These are phyloP conservation scores for Baorangia bicolor DNA, from an alignment of 768 basidiomycete genomes.

Conservation along the genomic window DNA sequence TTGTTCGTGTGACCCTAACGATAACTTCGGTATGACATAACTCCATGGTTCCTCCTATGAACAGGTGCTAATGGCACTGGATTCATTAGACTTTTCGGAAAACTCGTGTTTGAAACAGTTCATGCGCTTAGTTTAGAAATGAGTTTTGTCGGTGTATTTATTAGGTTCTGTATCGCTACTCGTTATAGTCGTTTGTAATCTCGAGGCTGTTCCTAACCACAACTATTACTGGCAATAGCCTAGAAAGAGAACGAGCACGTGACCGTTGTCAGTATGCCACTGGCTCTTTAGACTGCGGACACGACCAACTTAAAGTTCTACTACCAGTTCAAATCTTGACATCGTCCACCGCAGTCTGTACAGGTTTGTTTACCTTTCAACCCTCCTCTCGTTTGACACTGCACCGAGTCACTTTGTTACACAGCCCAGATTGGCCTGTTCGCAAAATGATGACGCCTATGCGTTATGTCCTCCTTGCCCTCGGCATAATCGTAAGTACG, in stretches of 20 bases:
- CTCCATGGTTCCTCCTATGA: background rate
- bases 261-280: background rate
- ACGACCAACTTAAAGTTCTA: too few species aligned
- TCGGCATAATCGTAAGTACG: slow-evolving; percentile 46
- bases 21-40: slow-evolving; percentile 65
- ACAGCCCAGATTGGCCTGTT: background rate
- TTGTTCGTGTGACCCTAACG: slow-evolving; percentile 78
- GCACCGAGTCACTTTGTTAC: background rate
- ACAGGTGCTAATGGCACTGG: slow-evolving; percentile 4
- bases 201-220: too few species aligned
- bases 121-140: slow-evolving; percentile 26
- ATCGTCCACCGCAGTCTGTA: background rate
- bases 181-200: too few species aligned
- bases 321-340: background rate
- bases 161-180: background rate
- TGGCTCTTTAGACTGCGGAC: background rate
- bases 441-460: slow-evolving; percentile 57
- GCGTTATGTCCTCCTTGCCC: slow-evolving; percentile 52
- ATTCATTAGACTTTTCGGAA: slow-evolving; percentile 21
- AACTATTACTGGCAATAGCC: too few species aligned
- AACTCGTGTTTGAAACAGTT: slow-evolving; percentile 32
- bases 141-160: background rate
- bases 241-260: background rate
- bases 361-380: background rate
- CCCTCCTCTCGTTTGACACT: background rate